These are phyloP conservation scores for Geranium rotundifolium DNA, from an alignment of 345 rosid species.

Conservation along the genomic window DNA sequence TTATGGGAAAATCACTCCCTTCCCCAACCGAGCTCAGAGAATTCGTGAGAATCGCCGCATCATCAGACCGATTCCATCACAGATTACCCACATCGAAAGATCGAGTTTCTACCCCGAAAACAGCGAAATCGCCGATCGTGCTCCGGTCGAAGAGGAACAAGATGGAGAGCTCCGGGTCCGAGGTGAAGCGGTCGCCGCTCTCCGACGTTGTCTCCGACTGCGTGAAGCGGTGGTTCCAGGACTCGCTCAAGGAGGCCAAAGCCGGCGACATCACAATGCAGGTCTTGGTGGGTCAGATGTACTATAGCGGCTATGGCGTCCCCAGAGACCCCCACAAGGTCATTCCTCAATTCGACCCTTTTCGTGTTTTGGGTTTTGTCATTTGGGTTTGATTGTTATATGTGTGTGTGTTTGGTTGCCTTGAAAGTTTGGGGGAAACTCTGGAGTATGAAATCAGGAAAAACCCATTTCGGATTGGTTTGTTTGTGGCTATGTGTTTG, in stretches of 20 bases:
- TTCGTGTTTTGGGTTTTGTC: too few relatives aligned
- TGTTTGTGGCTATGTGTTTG: neutral
- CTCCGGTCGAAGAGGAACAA: conserved; percentile 24
- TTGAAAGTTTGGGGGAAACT: neutral
- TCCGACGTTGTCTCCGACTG: conserved; percentile 61
- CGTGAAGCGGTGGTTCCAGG: conserved; percentile 63
- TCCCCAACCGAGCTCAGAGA: conserved; percentile 30
- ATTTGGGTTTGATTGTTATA: too few relatives aligned
- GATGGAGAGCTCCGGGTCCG: conserved; percentile 22
- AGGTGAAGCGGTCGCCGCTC: conserved; percentile 37
- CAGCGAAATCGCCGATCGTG: conserved; percentile 15
- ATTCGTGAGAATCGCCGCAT: conserved; percentile 35
- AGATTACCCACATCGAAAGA: conserved; percentile 14
- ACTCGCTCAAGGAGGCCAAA: conserved; percentile 63
- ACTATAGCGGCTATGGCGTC: conserved; percentile 64
- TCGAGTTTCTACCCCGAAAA: conserved; percentile 15
- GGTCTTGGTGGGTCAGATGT: conserved; percentile 82
- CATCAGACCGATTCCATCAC: conserved; percentile 33
- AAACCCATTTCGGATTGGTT: neutral
- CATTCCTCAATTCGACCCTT: neutral
- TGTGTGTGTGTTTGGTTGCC: neutral
- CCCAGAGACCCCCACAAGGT: conserved; percentile 66
- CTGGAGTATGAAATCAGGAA: neutral
- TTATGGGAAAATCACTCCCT: conserved; percentile 53
- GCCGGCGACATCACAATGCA: conserved; percentile 69